phyloP scores from a whole-genome alignment of 176 grass and related monocot genomes.

The Avena atlantica region DNA sequence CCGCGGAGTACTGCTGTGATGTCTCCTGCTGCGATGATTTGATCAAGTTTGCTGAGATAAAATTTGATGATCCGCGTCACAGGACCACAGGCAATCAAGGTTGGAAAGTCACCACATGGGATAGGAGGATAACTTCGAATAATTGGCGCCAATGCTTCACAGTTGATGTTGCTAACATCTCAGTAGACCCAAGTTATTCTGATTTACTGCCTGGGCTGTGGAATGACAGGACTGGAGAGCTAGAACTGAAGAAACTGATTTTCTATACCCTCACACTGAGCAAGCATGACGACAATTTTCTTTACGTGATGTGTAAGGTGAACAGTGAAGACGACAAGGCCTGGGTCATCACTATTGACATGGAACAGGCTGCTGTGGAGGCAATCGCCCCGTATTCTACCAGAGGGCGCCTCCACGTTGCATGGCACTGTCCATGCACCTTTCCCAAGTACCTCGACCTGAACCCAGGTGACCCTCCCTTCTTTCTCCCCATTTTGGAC shows the following conservation, averaged over 20 bases:
- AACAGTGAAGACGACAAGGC: neutral
- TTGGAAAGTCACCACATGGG: conserved; percentile 7
- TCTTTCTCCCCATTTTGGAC: neutral
- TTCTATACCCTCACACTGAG: neutral
- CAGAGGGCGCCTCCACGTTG: neutral
- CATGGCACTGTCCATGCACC: neutral
- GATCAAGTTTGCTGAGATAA: conserved; percentile 9
- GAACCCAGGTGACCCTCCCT: neutral
- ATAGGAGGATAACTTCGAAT: neutral
- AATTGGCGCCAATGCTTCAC: neutral
- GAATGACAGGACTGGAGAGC: neutral
- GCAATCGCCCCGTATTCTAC: neutral
- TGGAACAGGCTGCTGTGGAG: neutral
- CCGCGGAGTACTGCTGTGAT: neutral
- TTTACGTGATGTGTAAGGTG: neutral
- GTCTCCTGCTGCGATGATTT: neutral
- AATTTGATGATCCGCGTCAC: neutral
- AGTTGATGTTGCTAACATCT: neutral
- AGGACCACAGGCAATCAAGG: neutral
- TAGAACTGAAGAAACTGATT: conserved; percentile 5
- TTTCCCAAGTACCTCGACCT: conserved; percentile 5
- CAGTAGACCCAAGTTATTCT: neutral
- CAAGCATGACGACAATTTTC: neutral
- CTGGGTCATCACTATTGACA: neutral
- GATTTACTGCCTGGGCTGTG: neutral